These are phyloP conservation scores for Amaranthus palmeri DNA, from an alignment of 148 eudicot species.

Conservation along the genomic window DNA sequence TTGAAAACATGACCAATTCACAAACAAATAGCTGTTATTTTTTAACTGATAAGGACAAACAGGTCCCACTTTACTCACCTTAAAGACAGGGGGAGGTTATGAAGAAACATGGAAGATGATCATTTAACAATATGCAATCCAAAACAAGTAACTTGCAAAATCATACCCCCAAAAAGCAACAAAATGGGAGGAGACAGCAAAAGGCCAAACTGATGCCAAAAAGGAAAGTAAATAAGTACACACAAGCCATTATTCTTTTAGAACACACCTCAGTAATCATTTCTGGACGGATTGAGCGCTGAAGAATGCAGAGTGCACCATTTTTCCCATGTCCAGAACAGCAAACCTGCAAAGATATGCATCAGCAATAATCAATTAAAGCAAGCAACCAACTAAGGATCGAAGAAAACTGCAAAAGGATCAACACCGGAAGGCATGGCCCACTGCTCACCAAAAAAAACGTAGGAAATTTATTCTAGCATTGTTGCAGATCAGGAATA, in stretches of 20 bases:
- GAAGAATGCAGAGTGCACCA: conserved; percentile 90
- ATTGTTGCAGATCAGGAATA: too few relatives aligned
- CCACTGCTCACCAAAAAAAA: background rate
- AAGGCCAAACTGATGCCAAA: background rate
- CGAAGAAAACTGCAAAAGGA: background rate
- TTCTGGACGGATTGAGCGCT: conserved; percentile 87
- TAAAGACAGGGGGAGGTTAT: too few relatives aligned
- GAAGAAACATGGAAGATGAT: too few relatives aligned
- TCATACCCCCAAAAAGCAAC: too few relatives aligned
- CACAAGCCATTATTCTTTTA: background rate
- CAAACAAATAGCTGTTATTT: too few relatives aligned
- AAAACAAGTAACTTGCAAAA: too few relatives aligned
- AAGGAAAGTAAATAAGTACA: background rate
- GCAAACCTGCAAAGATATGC: conserved; percentile 55
- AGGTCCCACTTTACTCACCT: too few relatives aligned
- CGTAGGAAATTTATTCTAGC: too few relatives aligned
- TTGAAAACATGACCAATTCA: background rate
- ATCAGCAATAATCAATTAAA: background rate
- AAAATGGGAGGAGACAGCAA: too few relatives aligned
- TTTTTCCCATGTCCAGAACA: conserved; percentile 99
- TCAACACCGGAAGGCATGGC: background rate
- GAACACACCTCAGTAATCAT: conserved; percentile 73
- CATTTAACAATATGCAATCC: too few relatives aligned
- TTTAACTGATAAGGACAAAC: too few relatives aligned
- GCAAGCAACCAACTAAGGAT: background rate